Conservation (phyloP, 805 yeast species). For the Metschnikowia colocasiae region DNA sequence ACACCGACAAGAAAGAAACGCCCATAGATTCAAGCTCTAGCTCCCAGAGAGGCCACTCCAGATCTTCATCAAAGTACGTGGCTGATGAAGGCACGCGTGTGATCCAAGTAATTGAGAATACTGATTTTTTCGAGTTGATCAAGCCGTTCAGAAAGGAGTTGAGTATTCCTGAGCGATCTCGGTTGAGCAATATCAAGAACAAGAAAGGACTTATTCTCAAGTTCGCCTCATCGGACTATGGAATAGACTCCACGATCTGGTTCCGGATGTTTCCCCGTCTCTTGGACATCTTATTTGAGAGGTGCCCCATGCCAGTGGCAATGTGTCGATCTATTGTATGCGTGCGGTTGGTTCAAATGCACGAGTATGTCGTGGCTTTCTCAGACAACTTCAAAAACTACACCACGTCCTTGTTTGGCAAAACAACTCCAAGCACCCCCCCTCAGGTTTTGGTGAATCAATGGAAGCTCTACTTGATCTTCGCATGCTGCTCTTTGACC, state of each 20-base stretch:
- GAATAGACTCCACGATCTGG: slow-evolving; percentile 97
- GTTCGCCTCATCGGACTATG: slow-evolving; percentile 87
- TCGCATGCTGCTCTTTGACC: slow-evolving; percentile 88
- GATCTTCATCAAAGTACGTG: slow-evolving; percentile 66
- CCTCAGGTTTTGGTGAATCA: slow-evolving; percentile 77
- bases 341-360: slow-evolving; percentile 80
- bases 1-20: slow-evolving; percentile 26
- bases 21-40: slow-evolving; percentile 21
- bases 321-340: slow-evolving; percentile 89
- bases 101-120: slow-evolving; percentile 69
- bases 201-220: slow-evolving; percentile 67
- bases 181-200: slow-evolving; percentile 62
- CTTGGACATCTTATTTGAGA: slow-evolving; percentile 65
- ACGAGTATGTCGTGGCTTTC: slow-evolving; percentile 59
- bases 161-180: slow-evolving; percentile 73
- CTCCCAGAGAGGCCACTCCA: slow-evolving; percentile 37
- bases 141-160: slow-evolving; percentile 46
- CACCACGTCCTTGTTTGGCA: slow-evolving; percentile 36
- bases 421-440: slow-evolving; percentile 32
- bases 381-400: slow-evolving; percentile 43
- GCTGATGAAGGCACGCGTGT: slow-evolving; percentile 76
- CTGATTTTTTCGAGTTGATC: slow-evolving; percentile 64
- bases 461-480: slow-evolving; percentile 85
- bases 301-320: slow-evolving; percentile 91
- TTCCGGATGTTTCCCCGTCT: slow-evolving; percentile 79